Evolutionary conservation across 352 stramenopile genomes (phyloP).

Genomic region (Globisporangium abappressorium): DNA sequence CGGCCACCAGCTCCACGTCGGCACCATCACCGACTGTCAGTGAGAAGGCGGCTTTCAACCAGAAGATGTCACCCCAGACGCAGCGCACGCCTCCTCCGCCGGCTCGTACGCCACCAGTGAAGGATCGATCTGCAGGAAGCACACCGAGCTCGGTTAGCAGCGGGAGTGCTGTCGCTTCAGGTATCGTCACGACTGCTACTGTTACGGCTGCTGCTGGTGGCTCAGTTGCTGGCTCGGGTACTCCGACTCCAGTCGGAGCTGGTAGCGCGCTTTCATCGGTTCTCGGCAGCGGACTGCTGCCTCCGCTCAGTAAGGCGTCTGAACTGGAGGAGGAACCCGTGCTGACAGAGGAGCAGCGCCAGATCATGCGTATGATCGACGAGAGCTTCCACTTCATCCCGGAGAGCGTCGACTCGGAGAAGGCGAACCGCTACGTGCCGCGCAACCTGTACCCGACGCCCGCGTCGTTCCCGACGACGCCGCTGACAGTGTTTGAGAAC

Average conservation of each 20-base stretch:
- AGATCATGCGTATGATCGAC: conserved; percentile 79
- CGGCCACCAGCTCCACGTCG: conserved; percentile 21
- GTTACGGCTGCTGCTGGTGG: not conserved
- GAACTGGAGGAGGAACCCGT: conserved; percentile 40
- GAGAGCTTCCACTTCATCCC: conserved; percentile 92
- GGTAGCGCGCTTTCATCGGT: conserved; percentile 9
- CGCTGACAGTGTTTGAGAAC: conserved; percentile 92
- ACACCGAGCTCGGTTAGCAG: conserved; percentile 17
- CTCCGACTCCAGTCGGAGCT: not conserved
- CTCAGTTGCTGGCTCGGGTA: not conserved
- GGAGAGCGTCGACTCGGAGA: conserved; percentile 87
- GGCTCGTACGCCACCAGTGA: conserved; percentile 17
- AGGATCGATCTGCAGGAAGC: conserved; percentile 18
- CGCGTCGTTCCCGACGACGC: conserved; percentile 85
- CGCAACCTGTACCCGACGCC: conserved; percentile 94
- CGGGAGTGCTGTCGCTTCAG: not conserved
- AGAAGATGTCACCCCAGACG: conserved; percentile 19
- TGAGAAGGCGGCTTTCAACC: conserved; percentile 17
- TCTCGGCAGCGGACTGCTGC: conserved; percentile 10
- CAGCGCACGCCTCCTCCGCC: conserved; percentile 16
- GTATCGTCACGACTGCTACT: conserved; percentile 15
- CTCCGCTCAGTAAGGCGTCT: conserved; percentile 12
- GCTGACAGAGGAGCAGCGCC: conserved; percentile 77
- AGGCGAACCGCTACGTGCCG: conserved; percentile 90
- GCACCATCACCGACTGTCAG: conserved; percentile 32